phyloP scores from a whole-genome alignment of 495 filamentous ascomycete species.

The Neurospora pannonica region DNA sequence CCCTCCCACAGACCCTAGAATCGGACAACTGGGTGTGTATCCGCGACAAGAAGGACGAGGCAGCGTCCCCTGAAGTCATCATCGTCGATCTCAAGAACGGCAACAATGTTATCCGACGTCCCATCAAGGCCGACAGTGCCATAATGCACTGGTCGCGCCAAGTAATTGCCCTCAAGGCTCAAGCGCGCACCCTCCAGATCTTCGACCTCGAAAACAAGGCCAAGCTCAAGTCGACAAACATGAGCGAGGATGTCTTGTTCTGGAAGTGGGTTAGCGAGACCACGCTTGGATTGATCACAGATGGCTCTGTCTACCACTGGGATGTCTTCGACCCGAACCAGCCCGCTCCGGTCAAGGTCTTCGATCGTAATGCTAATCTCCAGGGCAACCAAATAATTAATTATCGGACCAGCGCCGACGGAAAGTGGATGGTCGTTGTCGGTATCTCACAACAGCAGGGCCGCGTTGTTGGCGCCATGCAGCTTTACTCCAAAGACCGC shows the following conservation, averaged over 20 bases:
- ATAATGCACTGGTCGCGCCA: conserved; percentile 98
- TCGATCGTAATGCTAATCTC: conserved; percentile 86
- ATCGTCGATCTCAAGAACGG: conserved; percentile 93
- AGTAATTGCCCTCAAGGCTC: conserved; percentile 93
- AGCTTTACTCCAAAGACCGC: conserved; percentile 90
- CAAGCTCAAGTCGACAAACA: conserved; percentile 89
- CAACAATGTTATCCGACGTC: conserved; percentile 84
- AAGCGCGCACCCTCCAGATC: conserved; percentile 87
- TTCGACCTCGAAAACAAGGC: conserved; percentile 85
- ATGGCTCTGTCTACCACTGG: conserved; percentile 90
- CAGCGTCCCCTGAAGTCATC: conserved; percentile 81
- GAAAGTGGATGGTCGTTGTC: conserved; percentile 96
- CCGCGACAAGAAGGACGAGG: conserved; percentile 77
- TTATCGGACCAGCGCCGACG: conserved; percentile 90
- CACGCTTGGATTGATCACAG: conserved; percentile 80
- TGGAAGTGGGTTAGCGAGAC: conserved; percentile 98
- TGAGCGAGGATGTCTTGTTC: conserved; percentile 95
- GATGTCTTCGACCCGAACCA: conserved; percentile 79
- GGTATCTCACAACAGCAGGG: conserved; percentile 90
- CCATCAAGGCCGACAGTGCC: conserved; percentile 98
- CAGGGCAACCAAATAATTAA: conserved; percentile 98
- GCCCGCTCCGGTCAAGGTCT: conserved; percentile 73
- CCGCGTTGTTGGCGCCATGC: conserved; percentile 90
- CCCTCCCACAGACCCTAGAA: conserved; percentile 70
- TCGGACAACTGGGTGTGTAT: conserved; percentile 94